Evolutionary conservation across 257 asterid genomes (phyloP), one percentile per base, ranked within the genome.

Genomic region (Solanum paucissectum): DNA sequence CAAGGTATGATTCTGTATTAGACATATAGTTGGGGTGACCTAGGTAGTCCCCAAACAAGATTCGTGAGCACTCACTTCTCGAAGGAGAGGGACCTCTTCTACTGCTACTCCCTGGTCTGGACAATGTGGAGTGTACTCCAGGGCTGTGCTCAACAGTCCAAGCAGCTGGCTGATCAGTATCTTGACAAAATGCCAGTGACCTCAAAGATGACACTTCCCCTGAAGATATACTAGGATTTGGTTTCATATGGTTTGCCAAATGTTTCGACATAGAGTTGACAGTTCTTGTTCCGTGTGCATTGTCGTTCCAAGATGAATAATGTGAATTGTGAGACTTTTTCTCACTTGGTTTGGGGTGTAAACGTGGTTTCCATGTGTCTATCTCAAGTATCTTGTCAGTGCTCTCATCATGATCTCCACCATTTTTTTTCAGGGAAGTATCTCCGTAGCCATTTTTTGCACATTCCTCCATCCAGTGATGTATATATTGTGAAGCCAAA

Each of bases 21-120:
- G 96, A 93, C 99, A 97, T 97, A 93, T 95, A 97, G 87, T 90
- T 93, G 2, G 98, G 98, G 89, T 93, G 95, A 68, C 94, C 90
- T 10, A 91, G 58, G 83, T 92, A 95, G 77, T 94, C 98, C 12
- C 93, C 96, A 13, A 87, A 91, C 76, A 92, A 52, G 90, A 98
- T 93, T 90, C 95, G 90, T 29, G 97, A 93, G 40, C 94, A 95
- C 69, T 95, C 98, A 12, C 95, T 94, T 88, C 91, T 90, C 1
- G 95, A 72, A 2, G 98, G 95, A 44, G 93, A 93, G 2, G 94
- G 93, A 38, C 97, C 94, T 87, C 94, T 90, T 68, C 89, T 86
- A 76, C 88, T 90, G 87, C 92, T 90, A 79, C 92, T 89, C 88
- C 92, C 88, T 12, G 94, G 98, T 86, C 95, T 93, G 32, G 95